These are phyloP conservation scores for Stemphylium lycopersici DNA, from an alignment of 2,329 filamentous ascomycete species.

Conservation along the genomic window DNA sequence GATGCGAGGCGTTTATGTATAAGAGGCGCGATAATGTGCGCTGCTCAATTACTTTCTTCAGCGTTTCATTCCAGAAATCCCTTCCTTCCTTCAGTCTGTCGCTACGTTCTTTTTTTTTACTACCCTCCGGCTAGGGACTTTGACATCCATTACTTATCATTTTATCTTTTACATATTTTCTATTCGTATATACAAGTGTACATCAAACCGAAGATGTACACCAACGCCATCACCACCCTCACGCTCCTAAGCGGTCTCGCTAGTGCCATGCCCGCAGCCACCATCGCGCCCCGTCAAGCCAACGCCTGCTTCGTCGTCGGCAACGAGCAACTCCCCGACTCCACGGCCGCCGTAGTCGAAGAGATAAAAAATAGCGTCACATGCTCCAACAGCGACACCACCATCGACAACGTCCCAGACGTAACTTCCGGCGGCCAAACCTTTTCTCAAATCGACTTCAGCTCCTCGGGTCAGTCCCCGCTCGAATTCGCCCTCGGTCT, in stretches of 20 bases:
- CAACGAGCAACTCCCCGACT: constrained; percentile 56
- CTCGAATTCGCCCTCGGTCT: constrained; percentile 61
- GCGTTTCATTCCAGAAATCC: constrained; percentile 5
- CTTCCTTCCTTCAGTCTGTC: constrained; percentile 8
- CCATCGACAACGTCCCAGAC: constrained; percentile 62
- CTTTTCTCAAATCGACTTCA: constrained; percentile 65
- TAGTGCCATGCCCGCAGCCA: constrained; percentile 19
- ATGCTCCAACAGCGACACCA: constrained; percentile 57
- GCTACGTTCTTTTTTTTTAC: constrained; percentile 1
- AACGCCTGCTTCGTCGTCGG: constrained; percentile 63
- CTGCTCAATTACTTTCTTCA: neutral
- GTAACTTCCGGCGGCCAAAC: constrained; percentile 58
- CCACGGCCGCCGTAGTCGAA: constrained; percentile 54
- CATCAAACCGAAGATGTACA: constrained; percentile 20
- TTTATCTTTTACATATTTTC: constrained; percentile 1
- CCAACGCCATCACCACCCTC: constrained; percentile 16
- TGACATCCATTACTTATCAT: constrained; percentile 5
- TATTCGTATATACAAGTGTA: neutral
- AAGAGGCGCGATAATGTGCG: constrained; percentile 9
- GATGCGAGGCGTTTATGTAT: neutral
- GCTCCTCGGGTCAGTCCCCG: constrained; percentile 55
- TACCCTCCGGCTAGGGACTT: constrained; percentile 18
- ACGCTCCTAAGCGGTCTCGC: constrained; percentile 21
- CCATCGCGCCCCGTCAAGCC: constrained; percentile 24
- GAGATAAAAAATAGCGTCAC: constrained; percentile 55